Conservation (phyloP, 345 rosid species). For the Moricandia moricandioides region DNA sequence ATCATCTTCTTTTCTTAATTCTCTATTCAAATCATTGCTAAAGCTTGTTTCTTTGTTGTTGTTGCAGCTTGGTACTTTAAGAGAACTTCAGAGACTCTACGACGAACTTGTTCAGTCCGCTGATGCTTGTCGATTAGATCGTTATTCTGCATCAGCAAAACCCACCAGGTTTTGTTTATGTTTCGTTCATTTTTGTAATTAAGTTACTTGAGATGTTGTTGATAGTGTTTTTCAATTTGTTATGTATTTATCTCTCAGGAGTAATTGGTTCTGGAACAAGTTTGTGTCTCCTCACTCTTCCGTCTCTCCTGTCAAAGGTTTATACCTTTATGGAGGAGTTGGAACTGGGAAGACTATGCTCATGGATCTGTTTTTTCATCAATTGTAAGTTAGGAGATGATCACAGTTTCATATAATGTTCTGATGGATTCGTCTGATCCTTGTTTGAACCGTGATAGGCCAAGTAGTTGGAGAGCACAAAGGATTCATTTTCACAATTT, state of each 20-base stretch:
- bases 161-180: conserved; percentile 49
- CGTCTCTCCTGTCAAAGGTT: conserved; percentile 79
- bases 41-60: conserved; percentile 16
- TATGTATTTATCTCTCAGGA: conserved; percentile 45
- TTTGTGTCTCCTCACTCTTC: conserved; percentile 81
- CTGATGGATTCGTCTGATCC: conserved; percentile 13
- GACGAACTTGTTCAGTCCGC: conserved; percentile 79
- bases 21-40: not conserved
- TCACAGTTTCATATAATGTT: not conserved
- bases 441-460: conserved; percentile 44
- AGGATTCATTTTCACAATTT: conserved; percentile 98
- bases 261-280: conserved; percentile 90
- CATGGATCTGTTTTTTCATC: conserved; percentile 90
- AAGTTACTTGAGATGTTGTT: not conserved
- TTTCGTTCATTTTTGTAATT: not conserved
- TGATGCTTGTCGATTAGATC: conserved; percentile 81
- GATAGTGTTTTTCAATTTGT: not conserved
- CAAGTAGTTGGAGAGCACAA: conserved; percentile 81
- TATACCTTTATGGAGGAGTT: conserved; percentile 91
- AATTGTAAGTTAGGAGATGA: conserved; percentile 52
- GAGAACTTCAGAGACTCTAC: conserved; percentile 88
- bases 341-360: conserved; percentile 99
- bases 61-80: conserved; percentile 82
- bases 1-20: not conserved
- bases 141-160: conserved; percentile 73